phyloP scores from a whole-genome alignment of 306 rosid genomes.

The Glycyrrhiza uralensis region DNA sequence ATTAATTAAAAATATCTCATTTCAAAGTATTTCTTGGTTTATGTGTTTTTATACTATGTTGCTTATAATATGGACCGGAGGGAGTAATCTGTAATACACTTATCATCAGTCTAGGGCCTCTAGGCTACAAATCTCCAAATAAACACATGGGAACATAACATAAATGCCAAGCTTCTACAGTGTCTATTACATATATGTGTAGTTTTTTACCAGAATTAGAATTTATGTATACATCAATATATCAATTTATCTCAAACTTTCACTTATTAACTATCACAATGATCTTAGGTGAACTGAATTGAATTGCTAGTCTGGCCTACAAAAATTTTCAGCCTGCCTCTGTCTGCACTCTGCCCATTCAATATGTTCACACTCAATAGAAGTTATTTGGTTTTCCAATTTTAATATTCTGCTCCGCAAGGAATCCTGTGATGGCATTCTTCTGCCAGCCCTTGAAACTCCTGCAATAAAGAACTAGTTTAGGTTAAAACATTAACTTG shows the following conservation, averaged over 20 bases:
- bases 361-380: conserved; percentile 30
- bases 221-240: not conserved
- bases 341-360: not conserved
- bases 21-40: too few species aligned
- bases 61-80: too few species aligned
- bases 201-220: not conserved
- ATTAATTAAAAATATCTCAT: too few species aligned
- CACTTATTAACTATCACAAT: not conserved
- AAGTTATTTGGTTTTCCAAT: conserved; percentile 78
- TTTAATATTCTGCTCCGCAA: conserved; percentile 55
- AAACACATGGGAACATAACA: not conserved
- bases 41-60: too few species aligned
- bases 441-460: conserved; percentile 97
- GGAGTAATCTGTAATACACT: not conserved
- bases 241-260: conserved; percentile 1
- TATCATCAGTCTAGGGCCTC: not conserved
- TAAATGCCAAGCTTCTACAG: not conserved
- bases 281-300: not conserved
- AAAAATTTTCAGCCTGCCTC: not conserved
- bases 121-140: not conserved
- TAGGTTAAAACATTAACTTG: not conserved
- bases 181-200: not conserved
- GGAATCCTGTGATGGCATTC: conserved; percentile 73
- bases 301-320: conserved; percentile 3
- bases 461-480: conserved; percentile 44